These are phyloP conservation scores for Porodaedalea pini DNA, from an alignment of 1,284 basidiomycete genomes.

Conservation along the genomic window DNA sequence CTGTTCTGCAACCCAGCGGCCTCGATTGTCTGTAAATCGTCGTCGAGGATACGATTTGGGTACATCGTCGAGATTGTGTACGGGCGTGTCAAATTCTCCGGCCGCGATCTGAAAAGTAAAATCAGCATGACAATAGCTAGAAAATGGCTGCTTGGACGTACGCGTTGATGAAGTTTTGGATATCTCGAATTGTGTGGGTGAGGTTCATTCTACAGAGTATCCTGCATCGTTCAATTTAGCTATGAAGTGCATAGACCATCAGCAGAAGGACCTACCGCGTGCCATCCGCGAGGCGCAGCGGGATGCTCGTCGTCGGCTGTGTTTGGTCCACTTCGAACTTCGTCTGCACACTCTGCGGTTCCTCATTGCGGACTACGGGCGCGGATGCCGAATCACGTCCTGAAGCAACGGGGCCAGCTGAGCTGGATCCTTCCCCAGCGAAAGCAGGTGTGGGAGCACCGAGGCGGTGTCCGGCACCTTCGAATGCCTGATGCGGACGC, in stretches of 20 bases:
- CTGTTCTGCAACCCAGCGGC: slow-evolving; percentile 75
- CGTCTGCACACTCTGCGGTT: slow-evolving; percentile 43
- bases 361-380: slow-evolving; percentile 27
- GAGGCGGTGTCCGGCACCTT: slow-evolving; percentile 79
- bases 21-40: slow-evolving; percentile 68
- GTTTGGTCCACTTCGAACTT: slow-evolving; percentile 80
- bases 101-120: slow-evolving; percentile 59
- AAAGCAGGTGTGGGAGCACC: slow-evolving; percentile 59
- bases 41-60: slow-evolving; percentile 73
- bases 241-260: background rate
- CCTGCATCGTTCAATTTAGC: slow-evolving; percentile 36
- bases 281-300: slow-evolving; percentile 88
- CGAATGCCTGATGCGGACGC: slow-evolving; percentile 50
- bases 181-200: slow-evolving; percentile 84
- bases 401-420: slow-evolving; percentile 39
- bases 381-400: slow-evolving; percentile 22
- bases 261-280: slow-evolving; percentile 53
- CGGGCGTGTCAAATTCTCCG: slow-evolving; percentile 57
- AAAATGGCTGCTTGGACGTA: background rate
- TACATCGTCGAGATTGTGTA: slow-evolving; percentile 83
- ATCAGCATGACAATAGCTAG: background rate
- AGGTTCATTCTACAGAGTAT: slow-evolving; percentile 89
- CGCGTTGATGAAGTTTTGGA: slow-evolving; percentile 85
- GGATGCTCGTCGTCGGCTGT: slow-evolving; percentile 86
- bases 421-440: slow-evolving; percentile 49